Conservation (phyloP, 495 filamentous ascomycete genomes). For the Penicillium tannophilum region DNA sequence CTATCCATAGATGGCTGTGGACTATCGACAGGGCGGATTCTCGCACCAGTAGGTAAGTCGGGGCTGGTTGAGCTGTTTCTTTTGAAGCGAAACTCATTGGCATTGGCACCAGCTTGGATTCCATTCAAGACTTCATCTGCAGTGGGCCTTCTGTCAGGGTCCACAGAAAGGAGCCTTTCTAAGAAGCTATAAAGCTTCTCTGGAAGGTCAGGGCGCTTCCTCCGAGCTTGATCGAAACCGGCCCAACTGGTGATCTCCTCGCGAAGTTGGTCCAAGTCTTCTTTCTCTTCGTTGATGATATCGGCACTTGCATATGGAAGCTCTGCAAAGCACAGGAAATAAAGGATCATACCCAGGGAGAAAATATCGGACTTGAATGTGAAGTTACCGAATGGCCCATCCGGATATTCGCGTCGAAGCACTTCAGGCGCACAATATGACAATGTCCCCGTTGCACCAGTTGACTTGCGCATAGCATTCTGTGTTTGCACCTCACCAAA, state of each 20-base stretch:
- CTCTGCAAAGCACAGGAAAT: conserved; percentile 93
- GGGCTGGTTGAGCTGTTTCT: conserved; percentile 47
- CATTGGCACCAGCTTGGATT: conserved; percentile 70
- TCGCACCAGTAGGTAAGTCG: conserved; percentile 56
- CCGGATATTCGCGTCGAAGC: conserved; percentile 63
- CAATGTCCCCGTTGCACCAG: conserved; percentile 92
- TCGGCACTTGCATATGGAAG: conserved; percentile 87
- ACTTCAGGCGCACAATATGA: conserved; percentile 98
- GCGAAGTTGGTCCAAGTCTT: conserved; percentile 87
- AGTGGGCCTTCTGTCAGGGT: conserved; percentile 75
- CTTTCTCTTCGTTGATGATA: conserved; percentile 79
- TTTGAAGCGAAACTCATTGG: conserved; percentile 57
- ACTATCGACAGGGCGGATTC: conserved; percentile 60
- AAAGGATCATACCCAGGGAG: conserved; percentile 95
- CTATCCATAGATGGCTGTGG: conserved; percentile 30
- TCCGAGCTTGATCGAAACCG: conserved; percentile 76
- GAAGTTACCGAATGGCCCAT: conserved; percentile 83
- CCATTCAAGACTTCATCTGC: conserved; percentile 85
- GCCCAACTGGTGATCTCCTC: conserved; percentile 85
- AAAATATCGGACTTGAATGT: conserved; percentile 96
- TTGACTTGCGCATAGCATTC: conserved; percentile 77
- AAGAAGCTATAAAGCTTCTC: conserved; percentile 84
- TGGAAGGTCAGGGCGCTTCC: conserved; percentile 78
- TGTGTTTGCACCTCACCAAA: conserved; percentile 94
- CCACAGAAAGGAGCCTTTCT: conserved; percentile 74